phyloP scores from a whole-genome alignment of 2,329 filamentous ascomycete species.

The Alternaria arbusti region DNA sequence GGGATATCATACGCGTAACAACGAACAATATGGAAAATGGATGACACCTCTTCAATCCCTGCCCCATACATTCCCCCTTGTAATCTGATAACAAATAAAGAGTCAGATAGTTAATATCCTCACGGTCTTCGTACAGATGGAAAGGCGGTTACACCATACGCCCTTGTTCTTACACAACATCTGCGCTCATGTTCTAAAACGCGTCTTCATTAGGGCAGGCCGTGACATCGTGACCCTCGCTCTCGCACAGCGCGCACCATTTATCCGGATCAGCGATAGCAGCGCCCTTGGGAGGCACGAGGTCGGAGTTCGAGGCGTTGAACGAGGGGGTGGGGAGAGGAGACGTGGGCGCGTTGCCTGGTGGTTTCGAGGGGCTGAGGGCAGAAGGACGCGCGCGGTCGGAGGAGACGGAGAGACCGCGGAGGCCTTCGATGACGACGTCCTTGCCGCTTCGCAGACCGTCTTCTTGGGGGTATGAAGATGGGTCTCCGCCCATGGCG shows the following conservation, averaged over 20 bases:
- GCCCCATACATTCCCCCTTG: not conserved
- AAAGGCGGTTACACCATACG: not conserved
- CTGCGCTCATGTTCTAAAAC: constrained; percentile 44
- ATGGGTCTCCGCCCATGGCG: constrained; percentile 73
- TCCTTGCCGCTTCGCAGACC: constrained; percentile 35
- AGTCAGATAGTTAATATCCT: not conserved
- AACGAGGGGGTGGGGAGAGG: constrained; percentile 45
- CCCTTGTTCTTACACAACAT: not conserved
- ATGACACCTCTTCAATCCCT: not conserved
- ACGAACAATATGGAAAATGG: not conserved
- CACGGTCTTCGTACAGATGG: not conserved
- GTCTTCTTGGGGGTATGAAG: constrained; percentile 25
- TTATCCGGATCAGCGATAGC: constrained; percentile 71
- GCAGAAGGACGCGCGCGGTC: constrained; percentile 36
- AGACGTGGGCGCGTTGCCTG: constrained; percentile 44
- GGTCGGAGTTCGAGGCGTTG: constrained; percentile 32
- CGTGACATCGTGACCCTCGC: constrained; percentile 94
- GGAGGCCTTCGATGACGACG: constrained; percentile 40
- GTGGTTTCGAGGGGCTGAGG: constrained; percentile 39
- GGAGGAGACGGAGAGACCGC: constrained; percentile 43
- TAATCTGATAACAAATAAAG: not conserved
- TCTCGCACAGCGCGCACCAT: constrained; percentile 97
- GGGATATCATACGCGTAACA: constrained; percentile 14
- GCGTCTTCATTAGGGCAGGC: constrained; percentile 92
- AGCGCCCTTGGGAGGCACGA: constrained; percentile 45